These are phyloP conservation scores for Eucalyptus decipiens DNA, from an alignment of 345 rosid species.

Conservation along the genomic window DNA sequence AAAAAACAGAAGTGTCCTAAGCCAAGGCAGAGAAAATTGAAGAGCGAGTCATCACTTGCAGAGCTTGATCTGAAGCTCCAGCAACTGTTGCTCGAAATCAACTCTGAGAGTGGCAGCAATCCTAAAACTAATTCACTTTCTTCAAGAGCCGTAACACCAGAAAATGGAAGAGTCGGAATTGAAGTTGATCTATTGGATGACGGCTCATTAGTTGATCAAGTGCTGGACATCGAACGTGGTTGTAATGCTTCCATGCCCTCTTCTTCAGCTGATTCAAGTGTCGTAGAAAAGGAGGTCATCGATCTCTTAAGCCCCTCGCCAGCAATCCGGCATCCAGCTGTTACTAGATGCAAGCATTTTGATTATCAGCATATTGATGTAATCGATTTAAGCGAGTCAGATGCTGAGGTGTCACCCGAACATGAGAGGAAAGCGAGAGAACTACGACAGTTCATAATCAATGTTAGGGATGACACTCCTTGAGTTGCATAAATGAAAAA, in stretches of 20 bases:
- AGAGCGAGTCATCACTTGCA: conserved; percentile 3
- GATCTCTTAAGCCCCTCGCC: conserved; percentile 80
- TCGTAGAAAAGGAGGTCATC: conserved; percentile 29
- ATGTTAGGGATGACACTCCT: conserved; percentile 30
- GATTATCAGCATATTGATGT: conserved; percentile 10
- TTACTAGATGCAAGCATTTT: conserved; percentile 6
- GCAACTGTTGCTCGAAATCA: conserved; percentile 42
- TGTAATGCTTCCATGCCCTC: neutral
- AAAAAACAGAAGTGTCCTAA: conserved; percentile 31
- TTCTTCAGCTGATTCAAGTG: neutral
- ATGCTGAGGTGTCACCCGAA: conserved; percentile 42
- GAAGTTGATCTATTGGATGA: neutral
- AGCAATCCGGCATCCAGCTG: neutral
- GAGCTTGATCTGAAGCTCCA: conserved; percentile 54
- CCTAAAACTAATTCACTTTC: neutral
- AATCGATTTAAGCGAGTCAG: conserved; percentile 69
- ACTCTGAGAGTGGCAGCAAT: conserved; percentile 7
- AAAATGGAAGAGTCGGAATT: neutral
- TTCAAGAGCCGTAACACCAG: conserved; percentile 3
- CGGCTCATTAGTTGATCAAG: conserved; percentile 1
- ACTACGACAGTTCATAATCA: conserved; percentile 45
- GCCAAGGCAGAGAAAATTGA: conserved; percentile 25
- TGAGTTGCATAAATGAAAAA: neutral
- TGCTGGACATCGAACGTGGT: conserved; percentile 1
- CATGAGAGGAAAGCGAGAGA: conserved; percentile 57